phyloP scores from a whole-genome alignment of 495 filamentous ascomycete species.

The Podospora comata region DNA sequence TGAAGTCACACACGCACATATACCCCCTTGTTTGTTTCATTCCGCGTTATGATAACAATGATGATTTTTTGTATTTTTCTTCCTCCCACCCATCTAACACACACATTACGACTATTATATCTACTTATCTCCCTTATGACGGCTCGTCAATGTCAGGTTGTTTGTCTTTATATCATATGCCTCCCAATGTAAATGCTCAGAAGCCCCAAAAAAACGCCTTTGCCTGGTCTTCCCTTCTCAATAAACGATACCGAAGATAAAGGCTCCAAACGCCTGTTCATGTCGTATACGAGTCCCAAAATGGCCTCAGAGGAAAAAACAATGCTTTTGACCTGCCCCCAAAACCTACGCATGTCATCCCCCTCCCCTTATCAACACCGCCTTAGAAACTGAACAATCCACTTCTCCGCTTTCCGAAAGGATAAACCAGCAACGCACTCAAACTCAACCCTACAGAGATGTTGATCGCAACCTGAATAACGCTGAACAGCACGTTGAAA shows the following conservation, averaged over 20 bases:
- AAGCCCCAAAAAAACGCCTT: neutral
- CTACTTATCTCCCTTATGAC: neutral
- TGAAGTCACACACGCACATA: neutral
- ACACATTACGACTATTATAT: neutral
- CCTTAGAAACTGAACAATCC: slow-evolving; percentile 82
- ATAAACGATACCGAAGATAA: neutral
- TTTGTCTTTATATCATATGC: neutral
- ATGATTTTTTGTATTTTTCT: neutral
- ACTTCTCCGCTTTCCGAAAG: slow-evolving; percentile 83
- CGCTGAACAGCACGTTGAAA: slow-evolving; percentile 79
- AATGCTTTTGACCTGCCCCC: neutral
- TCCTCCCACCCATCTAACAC: neutral
- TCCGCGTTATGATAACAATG: neutral
- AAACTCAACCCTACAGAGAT: slow-evolving; percentile 90
- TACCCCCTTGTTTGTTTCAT: neutral
- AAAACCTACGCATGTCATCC: neutral
- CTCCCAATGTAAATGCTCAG: neutral
- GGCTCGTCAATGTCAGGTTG: neutral
- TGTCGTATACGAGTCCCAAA: neutral
- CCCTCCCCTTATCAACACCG: neutral
- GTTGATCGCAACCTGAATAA: slow-evolving; percentile 90
- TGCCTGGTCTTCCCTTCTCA: neutral
- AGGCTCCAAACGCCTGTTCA: neutral
- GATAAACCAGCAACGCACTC: slow-evolving; percentile 83
- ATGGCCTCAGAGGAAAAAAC: neutral